These are phyloP conservation scores for Linderniella brevidens DNA, from an alignment of 257 asterid species.

Conservation along the genomic window DNA sequence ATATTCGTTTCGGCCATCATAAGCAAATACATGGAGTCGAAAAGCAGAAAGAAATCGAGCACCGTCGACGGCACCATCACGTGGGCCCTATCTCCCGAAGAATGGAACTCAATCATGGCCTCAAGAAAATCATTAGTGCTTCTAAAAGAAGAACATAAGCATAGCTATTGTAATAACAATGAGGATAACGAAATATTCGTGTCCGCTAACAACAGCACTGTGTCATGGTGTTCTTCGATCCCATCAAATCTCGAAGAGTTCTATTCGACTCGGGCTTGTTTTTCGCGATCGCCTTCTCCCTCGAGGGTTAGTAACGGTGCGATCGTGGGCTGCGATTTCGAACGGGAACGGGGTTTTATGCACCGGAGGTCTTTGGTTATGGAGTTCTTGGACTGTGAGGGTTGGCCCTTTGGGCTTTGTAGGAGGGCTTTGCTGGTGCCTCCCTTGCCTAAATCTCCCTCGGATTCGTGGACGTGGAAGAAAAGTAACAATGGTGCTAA, in stretches of 20 bases:
- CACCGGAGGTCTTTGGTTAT: constrained; percentile 18
- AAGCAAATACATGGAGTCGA: constrained; percentile 49
- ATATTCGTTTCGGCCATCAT: constrained; percentile 58
- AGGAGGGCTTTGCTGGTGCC: constrained; percentile 53
- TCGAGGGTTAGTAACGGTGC: constrained; percentile 37
- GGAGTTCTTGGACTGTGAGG: constrained; percentile 39
- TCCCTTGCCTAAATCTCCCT: constrained; percentile 69
- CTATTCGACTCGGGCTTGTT: constrained; percentile 32
- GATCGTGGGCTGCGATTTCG: constrained; percentile 6
- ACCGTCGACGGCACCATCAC: constrained; percentile 13
- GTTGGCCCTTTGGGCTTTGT: constrained; percentile 86
- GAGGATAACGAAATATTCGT: constrained; percentile 16
- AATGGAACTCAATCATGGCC: constrained; percentile 13
- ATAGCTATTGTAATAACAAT: constrained; percentile 11
- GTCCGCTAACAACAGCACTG: constrained; percentile 22
- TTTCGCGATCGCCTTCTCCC: constrained; percentile 24
- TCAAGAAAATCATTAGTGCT: background rate
- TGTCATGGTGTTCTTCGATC: constrained; percentile 44
- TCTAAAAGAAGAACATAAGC: constrained; percentile 6
- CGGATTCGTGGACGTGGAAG: constrained; percentile 77
- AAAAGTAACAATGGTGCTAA: constrained; percentile 15
- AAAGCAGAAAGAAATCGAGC: constrained; percentile 26
- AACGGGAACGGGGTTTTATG: constrained; percentile 17
- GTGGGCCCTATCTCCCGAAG: constrained; percentile 40
- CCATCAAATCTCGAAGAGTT: constrained; percentile 31